Percentiles rank a stretch among this genome's conserved stretches.
Evolutionary conservation across 441 rosid species (phyloP).

Genomic region (Populus hybrid): DNA sequence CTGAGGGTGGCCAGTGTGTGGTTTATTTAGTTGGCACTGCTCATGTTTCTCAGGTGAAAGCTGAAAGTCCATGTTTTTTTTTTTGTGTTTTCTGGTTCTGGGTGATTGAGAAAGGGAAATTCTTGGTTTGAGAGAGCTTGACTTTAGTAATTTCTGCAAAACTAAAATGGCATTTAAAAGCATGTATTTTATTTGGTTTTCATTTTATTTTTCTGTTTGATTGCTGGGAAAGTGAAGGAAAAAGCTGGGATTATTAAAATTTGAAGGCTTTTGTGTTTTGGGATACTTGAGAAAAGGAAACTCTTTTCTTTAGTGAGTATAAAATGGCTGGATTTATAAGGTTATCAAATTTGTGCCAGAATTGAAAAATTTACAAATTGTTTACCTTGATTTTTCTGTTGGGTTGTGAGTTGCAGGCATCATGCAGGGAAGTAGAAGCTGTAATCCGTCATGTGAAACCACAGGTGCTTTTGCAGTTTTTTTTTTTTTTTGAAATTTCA

Average conservation of each 20-base stretch:
- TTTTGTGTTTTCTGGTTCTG: not conserved
- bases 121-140: not conserved
- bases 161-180: not conserved
- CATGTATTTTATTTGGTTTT: not conserved
- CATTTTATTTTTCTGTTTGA: not conserved
- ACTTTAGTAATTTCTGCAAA: not conserved
- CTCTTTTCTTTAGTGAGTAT: not conserved
- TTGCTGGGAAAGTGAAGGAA: not conserved
- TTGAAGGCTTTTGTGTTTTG: not conserved
- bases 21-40: slow-evolving; percentile 93
- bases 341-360: not conserved
- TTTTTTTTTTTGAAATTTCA: slow-evolving; percentile 16
- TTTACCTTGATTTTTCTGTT: not conserved
- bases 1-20: slow-evolving; percentile 69
- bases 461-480: slow-evolving; percentile 48
- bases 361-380: not conserved
- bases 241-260: not conserved
- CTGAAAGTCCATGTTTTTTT: not conserved
- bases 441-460: slow-evolving; percentile 76
- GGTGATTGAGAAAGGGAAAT: not conserved
- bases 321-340: not conserved
- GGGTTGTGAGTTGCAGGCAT: slow-evolving; percentile 55
- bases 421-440: slow-evolving; percentile 87
- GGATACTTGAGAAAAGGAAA: not conserved
- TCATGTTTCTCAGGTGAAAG: slow-evolving; percentile 75